phyloP scores from a whole-genome alignment of 2,329 filamentous ascomycete genomes.

The Fusarium sp. region DNA sequence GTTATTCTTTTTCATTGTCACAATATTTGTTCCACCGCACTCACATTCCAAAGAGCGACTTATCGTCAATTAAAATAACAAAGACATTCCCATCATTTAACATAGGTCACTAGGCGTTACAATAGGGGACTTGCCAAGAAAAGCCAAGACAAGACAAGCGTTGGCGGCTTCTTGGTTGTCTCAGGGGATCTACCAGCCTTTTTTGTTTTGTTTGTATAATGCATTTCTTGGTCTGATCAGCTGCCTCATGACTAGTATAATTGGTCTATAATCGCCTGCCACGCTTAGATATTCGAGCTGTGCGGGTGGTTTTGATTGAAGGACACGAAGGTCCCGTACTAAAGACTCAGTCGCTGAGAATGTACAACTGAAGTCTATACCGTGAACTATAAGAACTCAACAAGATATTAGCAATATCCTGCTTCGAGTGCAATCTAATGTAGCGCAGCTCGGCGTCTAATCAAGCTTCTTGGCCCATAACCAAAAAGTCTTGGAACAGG shows the following conservation, averaged over 20 bases:
- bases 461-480: constrained; percentile 36
- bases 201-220: constrained; percentile 4
- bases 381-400: not conserved
- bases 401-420: not conserved
- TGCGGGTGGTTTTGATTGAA: not conserved
- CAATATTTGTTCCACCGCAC: constrained; percentile 4
- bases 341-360: not conserved
- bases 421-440: constrained; percentile 18
- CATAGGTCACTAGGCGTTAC: not conserved
- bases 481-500: not conserved
- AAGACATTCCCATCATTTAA: constrained; percentile 17
- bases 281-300: constrained; percentile 10
- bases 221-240: not conserved
- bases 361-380: not conserved
- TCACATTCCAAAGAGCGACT: constrained; percentile 28
- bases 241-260: not conserved
- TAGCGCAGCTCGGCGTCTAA: constrained; percentile 23
- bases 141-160: constrained; percentile 39
- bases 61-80: constrained; percentile 5
- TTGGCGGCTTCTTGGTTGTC: constrained; percentile 25
- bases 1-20: not conserved
- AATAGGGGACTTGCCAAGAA: constrained; percentile 37
- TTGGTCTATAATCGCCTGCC: constrained; percentile 9
- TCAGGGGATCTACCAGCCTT: constrained; percentile 23
- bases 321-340: not conserved